Evolutionary conservation across 1,284 basidiomycete species (phyloP).

Genomic region (Pseudozyma pruni): DNA sequence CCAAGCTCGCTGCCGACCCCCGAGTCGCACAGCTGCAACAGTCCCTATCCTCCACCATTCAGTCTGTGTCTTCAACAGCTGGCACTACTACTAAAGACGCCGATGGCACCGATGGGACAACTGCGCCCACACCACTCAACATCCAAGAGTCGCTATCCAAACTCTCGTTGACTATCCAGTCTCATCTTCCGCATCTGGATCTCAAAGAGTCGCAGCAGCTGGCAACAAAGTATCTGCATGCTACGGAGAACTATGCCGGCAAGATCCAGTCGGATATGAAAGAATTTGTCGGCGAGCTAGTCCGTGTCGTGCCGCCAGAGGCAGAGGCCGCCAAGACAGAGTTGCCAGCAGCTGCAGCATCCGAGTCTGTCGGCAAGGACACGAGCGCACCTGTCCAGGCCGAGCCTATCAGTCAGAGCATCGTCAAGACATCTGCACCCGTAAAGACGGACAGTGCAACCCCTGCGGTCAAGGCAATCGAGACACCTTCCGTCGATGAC

Average conservation of each 20-base stretch:
- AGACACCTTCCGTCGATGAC: constrained; percentile 5
- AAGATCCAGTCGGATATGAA: constrained; percentile 59
- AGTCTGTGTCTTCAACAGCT: constrained; percentile 19
- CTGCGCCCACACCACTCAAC: constrained; percentile 18
- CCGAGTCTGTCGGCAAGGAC: constrained; percentile 13
- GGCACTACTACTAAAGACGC: constrained; percentile 7
- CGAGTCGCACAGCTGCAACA: constrained; percentile 41
- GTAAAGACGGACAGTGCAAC: constrained; percentile 13
- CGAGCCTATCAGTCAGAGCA: no score
- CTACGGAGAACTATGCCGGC: constrained; percentile 48
- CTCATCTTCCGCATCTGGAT: constrained; percentile 55
- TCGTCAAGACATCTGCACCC: not conserved
- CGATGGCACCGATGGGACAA: not conserved
- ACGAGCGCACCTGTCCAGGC: not conserved
- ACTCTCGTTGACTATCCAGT: constrained; percentile 49
- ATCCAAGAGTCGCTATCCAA: constrained; percentile 48
- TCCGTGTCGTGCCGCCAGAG: constrained; percentile 58
- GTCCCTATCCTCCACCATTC: constrained; percentile 30
- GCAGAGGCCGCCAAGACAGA: constrained; percentile 1
- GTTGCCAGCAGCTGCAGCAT: not conserved
- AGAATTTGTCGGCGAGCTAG: constrained; percentile 53
- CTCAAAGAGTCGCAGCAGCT: constrained; percentile 53
- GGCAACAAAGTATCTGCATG: constrained; percentile 50
- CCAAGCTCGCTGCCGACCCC: constrained; percentile 40
- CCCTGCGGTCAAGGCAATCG: constrained; percentile 1